phyloP scores from a whole-genome alignment of 768 basidiomycete species.

The Exsudoporus frostii region DNA sequence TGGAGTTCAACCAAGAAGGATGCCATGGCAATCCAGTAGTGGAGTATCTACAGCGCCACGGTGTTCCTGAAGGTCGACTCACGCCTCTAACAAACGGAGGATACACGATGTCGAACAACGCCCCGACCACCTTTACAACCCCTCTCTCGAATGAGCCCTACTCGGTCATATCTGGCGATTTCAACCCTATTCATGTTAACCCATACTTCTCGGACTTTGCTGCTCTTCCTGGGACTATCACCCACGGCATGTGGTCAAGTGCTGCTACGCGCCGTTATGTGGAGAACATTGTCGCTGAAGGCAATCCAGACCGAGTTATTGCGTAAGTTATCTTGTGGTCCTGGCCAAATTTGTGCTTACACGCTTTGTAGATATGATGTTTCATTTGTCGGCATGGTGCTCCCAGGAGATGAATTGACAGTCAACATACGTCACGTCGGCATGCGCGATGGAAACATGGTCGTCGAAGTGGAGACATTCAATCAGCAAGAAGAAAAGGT shows the following conservation, averaged over 20 bases:
- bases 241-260: conserved; percentile 96
- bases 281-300: conserved; percentile 92
- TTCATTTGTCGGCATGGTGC: conserved; percentile 95
- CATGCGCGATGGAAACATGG: conserved; percentile 92
- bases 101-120: conserved; percentile 72
- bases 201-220: conserved; percentile 97
- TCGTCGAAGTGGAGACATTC: conserved; percentile 82
- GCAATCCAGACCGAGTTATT: conserved; percentile 85
- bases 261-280: conserved; percentile 91
- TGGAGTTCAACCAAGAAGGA: conserved; percentile 84
- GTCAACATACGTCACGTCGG: conserved; percentile 88
- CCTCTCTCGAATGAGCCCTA: conserved; percentile 95
- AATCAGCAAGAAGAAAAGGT: conserved; percentile 90
- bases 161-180: conserved; percentile 94
- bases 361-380: conserved; percentile 71
- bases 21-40: conserved; percentile 92
- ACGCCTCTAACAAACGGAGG: conserved; percentile 81
- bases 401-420: conserved; percentile 82
- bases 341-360: conserved; percentile 1
- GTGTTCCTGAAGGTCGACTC: conserved; percentile 70
- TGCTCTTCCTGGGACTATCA: conserved; percentile 91
- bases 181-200: conserved; percentile 98
- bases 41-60: conserved; percentile 91
- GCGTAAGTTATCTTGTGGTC: conserved; percentile 51
- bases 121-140: conserved; percentile 67